Evolutionary conservation across 2,329 filamentous ascomycete genomes (phyloP).

Genomic region (Cladosporium austrohemisphaericum): DNA sequence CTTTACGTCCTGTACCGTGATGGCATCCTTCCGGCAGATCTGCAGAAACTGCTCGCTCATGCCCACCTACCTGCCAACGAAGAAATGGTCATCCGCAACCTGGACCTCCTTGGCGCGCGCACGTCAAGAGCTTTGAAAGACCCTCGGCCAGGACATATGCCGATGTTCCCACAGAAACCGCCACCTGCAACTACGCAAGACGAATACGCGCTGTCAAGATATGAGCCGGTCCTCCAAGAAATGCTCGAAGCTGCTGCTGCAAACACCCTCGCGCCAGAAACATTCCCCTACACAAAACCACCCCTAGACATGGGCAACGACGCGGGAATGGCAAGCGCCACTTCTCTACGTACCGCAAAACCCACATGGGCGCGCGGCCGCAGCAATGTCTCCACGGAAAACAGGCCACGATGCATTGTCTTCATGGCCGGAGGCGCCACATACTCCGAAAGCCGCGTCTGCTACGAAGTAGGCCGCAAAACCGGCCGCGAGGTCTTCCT

Average conservation of each 20-base stretch:
- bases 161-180: slow-evolving; percentile 69
- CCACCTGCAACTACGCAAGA: slow-evolving; percentile 55
- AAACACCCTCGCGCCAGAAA: slow-evolving; percentile 40
- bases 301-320: slow-evolving; percentile 60
- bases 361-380: slow-evolving; percentile 92
- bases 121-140: slow-evolving; percentile 74
- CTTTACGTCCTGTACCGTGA: slow-evolving; percentile 83
- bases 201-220: slow-evolving; percentile 82
- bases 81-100: slow-evolving; percentile 67
- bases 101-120: slow-evolving; percentile 76
- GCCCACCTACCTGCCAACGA: slow-evolving; percentile 72
- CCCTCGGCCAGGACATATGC: slow-evolving; percentile 58
- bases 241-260: slow-evolving; percentile 68
- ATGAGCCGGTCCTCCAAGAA: slow-evolving; percentile 74
- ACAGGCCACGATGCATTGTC: slow-evolving; percentile 83
- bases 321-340: slow-evolving; percentile 44
- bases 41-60: slow-evolving; percentile 79
- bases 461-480: slow-evolving; percentile 76
- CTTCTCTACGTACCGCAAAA: slow-evolving; percentile 84
- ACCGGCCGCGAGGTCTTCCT: slow-evolving; percentile 81
- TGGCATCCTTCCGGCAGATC: slow-evolving; percentile 77
- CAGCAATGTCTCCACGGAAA: slow-evolving; percentile 62
- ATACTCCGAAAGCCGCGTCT: slow-evolving; percentile 81
- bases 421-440: slow-evolving; percentile 96
- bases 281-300: slow-evolving; percentile 49